Evolutionary conservation across 2,329 filamentous ascomycete species (phyloP).

Genomic region (Epichloe elymi): DNA sequence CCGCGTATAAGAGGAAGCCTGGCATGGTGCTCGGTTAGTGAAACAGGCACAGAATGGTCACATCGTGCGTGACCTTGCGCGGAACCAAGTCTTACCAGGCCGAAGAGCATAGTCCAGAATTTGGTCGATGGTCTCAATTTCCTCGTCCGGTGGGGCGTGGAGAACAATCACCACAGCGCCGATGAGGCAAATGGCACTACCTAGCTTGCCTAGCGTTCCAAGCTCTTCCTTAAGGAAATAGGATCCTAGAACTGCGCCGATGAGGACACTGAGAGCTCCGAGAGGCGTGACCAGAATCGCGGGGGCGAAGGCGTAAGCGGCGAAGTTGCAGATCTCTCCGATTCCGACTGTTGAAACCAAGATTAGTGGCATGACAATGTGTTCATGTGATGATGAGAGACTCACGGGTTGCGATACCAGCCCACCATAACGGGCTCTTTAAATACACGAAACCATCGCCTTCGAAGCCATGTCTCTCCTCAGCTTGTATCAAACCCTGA

Average conservation of each 20-base stretch:
- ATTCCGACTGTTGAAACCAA: slow-evolving; percentile 53
- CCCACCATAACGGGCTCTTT: slow-evolving; percentile 95
- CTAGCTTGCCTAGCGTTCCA: slow-evolving; percentile 82
- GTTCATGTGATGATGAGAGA: slow-evolving; percentile 4
- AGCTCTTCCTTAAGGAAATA: slow-evolving; percentile 88
- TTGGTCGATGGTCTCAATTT: slow-evolving; percentile 81
- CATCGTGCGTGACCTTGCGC: background rate
- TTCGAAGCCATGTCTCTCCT: slow-evolving; percentile 86
- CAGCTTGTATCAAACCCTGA: slow-evolving; percentile 79
- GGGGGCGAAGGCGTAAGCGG: slow-evolving; percentile 93
- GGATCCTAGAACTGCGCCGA: slow-evolving; percentile 85
- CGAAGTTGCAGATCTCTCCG: slow-evolving; percentile 94
- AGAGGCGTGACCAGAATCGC: slow-evolving; percentile 96
- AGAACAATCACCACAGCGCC: slow-evolving; percentile 95
- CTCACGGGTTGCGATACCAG: slow-evolving; percentile 77
- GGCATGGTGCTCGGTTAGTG: slow-evolving; percentile 4
- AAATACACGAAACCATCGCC: slow-evolving; percentile 93
- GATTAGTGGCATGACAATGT: background rate
- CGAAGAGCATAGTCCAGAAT: slow-evolving; percentile 83
- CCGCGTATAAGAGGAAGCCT: slow-evolving; percentile 86
- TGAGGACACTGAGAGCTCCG: slow-evolving; percentile 85
- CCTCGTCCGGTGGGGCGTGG: slow-evolving; percentile 87
- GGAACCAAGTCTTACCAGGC: slow-evolving; percentile 49
- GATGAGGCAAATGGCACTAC: slow-evolving; percentile 90
- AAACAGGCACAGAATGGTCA: background rate